phyloP scores from a whole-genome alignment of 23 red algal genomes.

The Gracilaria caudata region DNA sequence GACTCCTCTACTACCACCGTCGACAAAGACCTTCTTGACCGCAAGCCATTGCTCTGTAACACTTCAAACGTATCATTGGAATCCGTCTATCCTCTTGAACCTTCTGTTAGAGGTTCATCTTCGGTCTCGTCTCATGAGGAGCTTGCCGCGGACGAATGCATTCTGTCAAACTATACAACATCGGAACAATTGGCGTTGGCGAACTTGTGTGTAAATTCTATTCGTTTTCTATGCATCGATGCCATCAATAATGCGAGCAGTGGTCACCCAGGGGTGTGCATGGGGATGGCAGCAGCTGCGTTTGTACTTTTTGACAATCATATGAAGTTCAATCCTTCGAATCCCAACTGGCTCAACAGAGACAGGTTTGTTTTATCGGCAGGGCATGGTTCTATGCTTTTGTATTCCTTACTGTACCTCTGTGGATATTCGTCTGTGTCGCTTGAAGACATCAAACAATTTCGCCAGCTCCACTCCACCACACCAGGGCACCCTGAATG shows the following conservation, averaged over 20 bases:
- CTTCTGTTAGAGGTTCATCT: conserved; percentile 1
- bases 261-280: conserved; percentile 91
- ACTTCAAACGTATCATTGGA: neutral
- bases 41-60: neutral
- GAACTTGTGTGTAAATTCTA: conserved; percentile 87
- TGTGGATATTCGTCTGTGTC: conserved; percentile 85
- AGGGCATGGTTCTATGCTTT: conserved; percentile 95
- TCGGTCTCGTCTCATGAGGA: conserved; percentile 16
- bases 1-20: neutral
- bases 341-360: conserved; percentile 86
- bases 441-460: conserved; percentile 90
- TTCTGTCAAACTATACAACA: conserved; percentile 1
- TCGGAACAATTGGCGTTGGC: conserved; percentile 45
- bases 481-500: conserved; percentile 97
- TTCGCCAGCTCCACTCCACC: conserved; percentile 72
- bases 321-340: conserved; percentile 94
- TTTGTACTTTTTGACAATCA: conserved; percentile 87
- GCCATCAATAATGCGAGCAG: conserved; percentile 89
- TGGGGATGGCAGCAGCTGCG: conserved; percentile 94
- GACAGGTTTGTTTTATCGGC: conserved; percentile 94
- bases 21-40: neutral
- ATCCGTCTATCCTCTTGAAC: neutral
- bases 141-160: neutral
- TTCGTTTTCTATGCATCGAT: conserved; percentile 93
- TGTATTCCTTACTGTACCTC: conserved; percentile 91